These are phyloP conservation scores for Moniliella sp. DNA, from an alignment of 1,284 basidiomycete species.

Conservation along the genomic window DNA sequence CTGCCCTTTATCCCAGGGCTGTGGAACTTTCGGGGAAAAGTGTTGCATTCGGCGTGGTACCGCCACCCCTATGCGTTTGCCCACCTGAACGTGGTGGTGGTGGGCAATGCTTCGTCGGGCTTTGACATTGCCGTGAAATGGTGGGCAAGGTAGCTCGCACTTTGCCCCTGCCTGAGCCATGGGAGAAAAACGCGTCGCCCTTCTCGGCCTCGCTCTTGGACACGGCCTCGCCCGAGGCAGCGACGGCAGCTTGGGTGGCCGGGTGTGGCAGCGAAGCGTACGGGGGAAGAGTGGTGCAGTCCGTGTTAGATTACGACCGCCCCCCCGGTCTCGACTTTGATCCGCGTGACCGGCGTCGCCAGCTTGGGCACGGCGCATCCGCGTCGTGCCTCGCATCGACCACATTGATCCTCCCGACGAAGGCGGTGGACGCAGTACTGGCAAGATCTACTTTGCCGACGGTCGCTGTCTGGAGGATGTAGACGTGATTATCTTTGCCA, in stretches of 20 bases:
- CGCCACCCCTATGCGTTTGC: constrained; percentile 27
- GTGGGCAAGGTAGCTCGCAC: constrained; percentile 14
- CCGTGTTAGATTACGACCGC: constrained; percentile 10
- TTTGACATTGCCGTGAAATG: constrained; percentile 40
- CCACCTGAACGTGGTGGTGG: constrained; percentile 36
- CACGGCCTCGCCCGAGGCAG: constrained; percentile 6
- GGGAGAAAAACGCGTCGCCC: neutral
- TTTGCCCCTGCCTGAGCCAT: constrained; percentile 3
- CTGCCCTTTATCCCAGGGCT: constrained; percentile 36
- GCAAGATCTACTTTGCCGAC: constrained; percentile 6
- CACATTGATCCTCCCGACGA: too few species aligned
- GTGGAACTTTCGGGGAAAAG: constrained; percentile 31
- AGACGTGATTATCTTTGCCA: constrained; percentile 27
- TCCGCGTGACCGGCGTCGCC: constrained; percentile 12
- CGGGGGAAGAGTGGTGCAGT: constrained; percentile 7
- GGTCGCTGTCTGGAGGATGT: constrained; percentile 6
- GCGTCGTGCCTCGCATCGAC: constrained; percentile 13
- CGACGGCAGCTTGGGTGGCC: constrained; percentile 4
- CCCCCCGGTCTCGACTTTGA: constrained; percentile 25
- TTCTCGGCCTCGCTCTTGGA: constrained; percentile 1
- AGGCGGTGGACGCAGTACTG: too few species aligned
- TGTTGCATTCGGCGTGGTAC: constrained; percentile 39
- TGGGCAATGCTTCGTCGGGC: constrained; percentile 39
- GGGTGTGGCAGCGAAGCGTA: neutral
- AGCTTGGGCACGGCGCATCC: constrained; percentile 16